Evolutionary conservation across 2,329 filamentous ascomycete species (phyloP), one percentile per base, ranked within the genome.

Genomic region (Diaporthe helianthi): DNA sequence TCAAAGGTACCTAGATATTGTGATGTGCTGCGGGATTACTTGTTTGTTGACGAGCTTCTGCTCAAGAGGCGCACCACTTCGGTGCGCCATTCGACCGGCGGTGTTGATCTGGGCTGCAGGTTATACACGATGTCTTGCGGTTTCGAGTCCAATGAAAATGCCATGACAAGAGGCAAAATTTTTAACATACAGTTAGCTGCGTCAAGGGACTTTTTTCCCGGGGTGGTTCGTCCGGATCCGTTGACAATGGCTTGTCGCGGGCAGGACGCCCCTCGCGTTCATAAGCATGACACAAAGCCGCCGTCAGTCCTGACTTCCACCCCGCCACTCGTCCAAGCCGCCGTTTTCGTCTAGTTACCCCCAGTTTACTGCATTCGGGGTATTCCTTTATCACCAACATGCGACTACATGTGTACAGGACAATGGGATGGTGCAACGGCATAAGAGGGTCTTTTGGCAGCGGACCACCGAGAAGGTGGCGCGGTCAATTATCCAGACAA

Each of bases 231-330:
- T 26, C 44, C 52, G 58, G 44, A 36, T 53, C 46, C 24, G 31
- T 46, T 65, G 47, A 71, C 61, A 71, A 71, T 66, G 53, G 33
- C 12, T 61, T 66, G 61, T 49, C 53, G 22, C 36, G 44, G 52
- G 15, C 46, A 38, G 22, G n/a, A 22, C 22, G 44, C 41, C 41
- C 17, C 44, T 65, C 52, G 54, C 49, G 29, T 51, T 61, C 60
- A 67, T 17, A n/a, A 15, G 36, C 31, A 46, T 17, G 49, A 69
- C 69, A 71, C 68, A 71, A 67, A 69, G 44, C 46, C n/a, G 36
- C 68, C n/a, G 36, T 65, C 19, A 9, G 22, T 38, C 29, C 38
- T 33, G 19, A 19, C 26, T 24, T 36, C 52, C 58, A 66, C 52
- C 26, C 52, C 26, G 10, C 58, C 46, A 29, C 47, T 33, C 31